These are phyloP conservation scores for Neopestalotiopsis sp. DNA, from an alignment of 2,329 filamentous ascomycete genomes.

Conservation along the genomic window DNA sequence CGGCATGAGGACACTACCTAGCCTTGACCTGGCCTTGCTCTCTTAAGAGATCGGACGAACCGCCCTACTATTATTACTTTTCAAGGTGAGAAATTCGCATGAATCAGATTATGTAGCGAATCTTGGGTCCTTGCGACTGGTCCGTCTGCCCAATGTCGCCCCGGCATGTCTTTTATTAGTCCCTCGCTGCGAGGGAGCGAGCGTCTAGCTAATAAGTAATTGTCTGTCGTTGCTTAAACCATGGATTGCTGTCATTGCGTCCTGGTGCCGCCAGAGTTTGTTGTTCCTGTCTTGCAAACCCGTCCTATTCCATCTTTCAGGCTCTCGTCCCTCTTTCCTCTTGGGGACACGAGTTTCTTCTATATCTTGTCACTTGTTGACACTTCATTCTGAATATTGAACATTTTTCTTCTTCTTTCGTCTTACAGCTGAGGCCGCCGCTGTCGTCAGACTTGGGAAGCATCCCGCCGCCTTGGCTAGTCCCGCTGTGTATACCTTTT, in stretches of 20 bases:
- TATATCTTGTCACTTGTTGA: neutral
- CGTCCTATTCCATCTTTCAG: neutral
- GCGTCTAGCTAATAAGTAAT: neutral
- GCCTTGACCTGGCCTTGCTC: neutral
- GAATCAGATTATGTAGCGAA: neutral
- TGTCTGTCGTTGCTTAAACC: neutral
- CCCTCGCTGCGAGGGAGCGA: no score
- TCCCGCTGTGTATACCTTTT: neutral
- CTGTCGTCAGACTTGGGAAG: neutral
- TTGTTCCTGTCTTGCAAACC: neutral
- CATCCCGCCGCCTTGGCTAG: neutral
- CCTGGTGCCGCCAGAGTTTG: neutral
- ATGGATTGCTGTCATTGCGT: neutral
- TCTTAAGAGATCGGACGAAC: neutral
- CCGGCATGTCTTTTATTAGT: neutral
- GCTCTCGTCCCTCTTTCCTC: neutral
- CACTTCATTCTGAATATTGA: neutral
- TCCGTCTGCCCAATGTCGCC: neutral
- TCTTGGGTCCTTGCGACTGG: neutral
- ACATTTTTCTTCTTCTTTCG: neutral
- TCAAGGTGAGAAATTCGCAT: neutral
- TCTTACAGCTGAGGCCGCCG: neutral
- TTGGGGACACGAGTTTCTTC: neutral
- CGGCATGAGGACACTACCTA: neutral
- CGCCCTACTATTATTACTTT: neutral